Base-by-base conservation (phyloP, 2,329 filamentous ascomycete species). In the Aspergillus fructus region DNA sequence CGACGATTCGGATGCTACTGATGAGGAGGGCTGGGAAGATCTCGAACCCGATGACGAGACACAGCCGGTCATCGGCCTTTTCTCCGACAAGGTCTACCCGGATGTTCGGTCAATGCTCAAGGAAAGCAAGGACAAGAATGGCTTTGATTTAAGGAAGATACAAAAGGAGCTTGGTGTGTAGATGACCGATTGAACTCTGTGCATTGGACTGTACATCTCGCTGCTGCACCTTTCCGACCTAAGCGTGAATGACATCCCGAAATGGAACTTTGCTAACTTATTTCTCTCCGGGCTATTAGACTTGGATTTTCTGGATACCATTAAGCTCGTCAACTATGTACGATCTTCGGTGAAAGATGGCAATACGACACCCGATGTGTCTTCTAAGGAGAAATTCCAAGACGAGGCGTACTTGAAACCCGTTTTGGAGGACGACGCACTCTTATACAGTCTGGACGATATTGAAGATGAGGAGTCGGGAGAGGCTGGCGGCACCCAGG, bases 391-490 rank as follows among this genome's bases (percentile, higher is more conserved):
- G 2, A 79, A 86, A 24, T 86, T 97, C 61, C 81, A 86, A n/a
- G 85, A 91, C 60, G 93, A 97, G 62, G 82, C 83, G 62, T 96
- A 87, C 69, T 80, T 99, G 58, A 89, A 89, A 69, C 94, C 94
- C 0, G 87, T 92, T 4, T 77, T 99, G 7, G 88, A 94, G 58
- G 91, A 97, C 64, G 94, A 99, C 71, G 90, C 93, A 4, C 79
- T 97, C 53, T 85, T 99, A 33, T 92, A 96, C 70, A 90, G 85
- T 55, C 80, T 99, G 19, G 93, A 96, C 62, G 94, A 97, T 61
- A 79, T 96, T 9, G 74, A 79, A 27, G 74, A 76, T 12, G 66
- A 74, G 15, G 72, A 66, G 2, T 63, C 64, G 4, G 65, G 62
- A 40, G 65, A 57, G 19, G 60, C 56, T 53, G 60, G 59, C 61